Conservation (phyloP, 2,329 filamentous ascomycete species). For the Nothophaeocryptopus gaeumannii region DNA sequence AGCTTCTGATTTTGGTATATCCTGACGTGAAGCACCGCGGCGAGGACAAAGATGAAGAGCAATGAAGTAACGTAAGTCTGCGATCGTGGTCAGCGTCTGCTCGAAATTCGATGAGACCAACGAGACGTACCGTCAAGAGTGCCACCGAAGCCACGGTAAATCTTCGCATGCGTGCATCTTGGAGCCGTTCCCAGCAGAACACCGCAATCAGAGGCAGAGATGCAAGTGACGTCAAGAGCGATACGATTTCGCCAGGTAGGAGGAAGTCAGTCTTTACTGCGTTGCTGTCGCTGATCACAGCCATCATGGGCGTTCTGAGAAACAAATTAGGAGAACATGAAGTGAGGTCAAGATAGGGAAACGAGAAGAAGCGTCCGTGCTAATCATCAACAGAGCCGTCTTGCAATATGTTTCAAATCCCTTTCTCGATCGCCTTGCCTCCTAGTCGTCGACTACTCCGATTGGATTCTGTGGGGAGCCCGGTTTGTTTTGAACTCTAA, state of each 20-base stretch:
- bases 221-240: constrained; percentile 10
- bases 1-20: constrained; percentile 6
- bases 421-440: too few species aligned
- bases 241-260: constrained; percentile 14
- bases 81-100: neutral
- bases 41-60: constrained; percentile 22
- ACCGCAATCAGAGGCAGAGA: constrained; percentile 17
- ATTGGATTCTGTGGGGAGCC: too few species aligned
- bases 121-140: constrained; percentile 14
- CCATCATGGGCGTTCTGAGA: neutral
- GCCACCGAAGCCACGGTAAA: constrained; percentile 17
- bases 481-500: too few species aligned
- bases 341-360: too few species aligned
- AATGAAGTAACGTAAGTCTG: constrained; percentile 21
- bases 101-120: too few species aligned
- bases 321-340: too few species aligned
- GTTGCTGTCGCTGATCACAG: constrained; percentile 12
- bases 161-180: constrained; percentile 10
- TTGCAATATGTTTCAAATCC: too few species aligned
- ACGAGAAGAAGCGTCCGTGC: too few species aligned
- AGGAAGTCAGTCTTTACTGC: constrained; percentile 8
- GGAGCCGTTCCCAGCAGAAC: constrained; percentile 14
- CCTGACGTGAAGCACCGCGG: constrained; percentile 19
- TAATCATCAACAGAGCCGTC: too few species aligned
- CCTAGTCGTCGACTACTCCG: too few species aligned